These are phyloP conservation scores for Podospora fimiseda DNA, from an alignment of 495 filamentous ascomycete genomes.

Conservation along the genomic window DNA sequence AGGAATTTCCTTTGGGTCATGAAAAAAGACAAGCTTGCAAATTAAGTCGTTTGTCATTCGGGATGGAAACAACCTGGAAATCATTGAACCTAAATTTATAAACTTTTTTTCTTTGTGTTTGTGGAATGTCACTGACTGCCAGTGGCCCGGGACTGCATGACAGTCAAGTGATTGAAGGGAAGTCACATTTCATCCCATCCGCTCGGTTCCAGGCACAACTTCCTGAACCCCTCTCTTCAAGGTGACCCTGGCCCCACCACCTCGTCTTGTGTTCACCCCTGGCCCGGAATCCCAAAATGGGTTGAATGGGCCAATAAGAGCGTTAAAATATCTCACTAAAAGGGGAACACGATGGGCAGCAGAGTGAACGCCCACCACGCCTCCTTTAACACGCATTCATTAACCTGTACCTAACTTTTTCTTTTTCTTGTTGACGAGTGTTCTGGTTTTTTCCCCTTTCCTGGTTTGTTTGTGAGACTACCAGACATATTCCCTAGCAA, in stretches of 20 bases:
- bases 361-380: background rate
- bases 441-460: background rate
- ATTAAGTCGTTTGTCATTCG: too few relatives aligned
- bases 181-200: background rate
- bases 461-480: background rate
- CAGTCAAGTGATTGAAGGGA: too few relatives aligned
- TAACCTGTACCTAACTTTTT: constrained; percentile 1
- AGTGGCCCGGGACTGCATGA: too few relatives aligned
- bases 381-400: background rate
- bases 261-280: too few relatives aligned
- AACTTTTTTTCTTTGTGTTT: too few relatives aligned
- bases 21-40: too few relatives aligned
- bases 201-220: background rate
- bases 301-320: background rate
- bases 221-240: background rate
- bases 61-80: too few relatives aligned
- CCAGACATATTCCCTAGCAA: too few relatives aligned
- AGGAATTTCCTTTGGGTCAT: background rate
- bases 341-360: background rate
- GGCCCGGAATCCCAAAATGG: background rate
- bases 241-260: background rate
- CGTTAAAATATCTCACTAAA: background rate
- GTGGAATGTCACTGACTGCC: too few relatives aligned
- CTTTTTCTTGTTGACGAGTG: background rate
- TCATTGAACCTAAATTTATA: too few relatives aligned